Evolutionary conservation across 148 eudicot genomes (phyloP), one percentile per base, ranked within the genome.

Genomic region (Simmondsia chinensis): DNA sequence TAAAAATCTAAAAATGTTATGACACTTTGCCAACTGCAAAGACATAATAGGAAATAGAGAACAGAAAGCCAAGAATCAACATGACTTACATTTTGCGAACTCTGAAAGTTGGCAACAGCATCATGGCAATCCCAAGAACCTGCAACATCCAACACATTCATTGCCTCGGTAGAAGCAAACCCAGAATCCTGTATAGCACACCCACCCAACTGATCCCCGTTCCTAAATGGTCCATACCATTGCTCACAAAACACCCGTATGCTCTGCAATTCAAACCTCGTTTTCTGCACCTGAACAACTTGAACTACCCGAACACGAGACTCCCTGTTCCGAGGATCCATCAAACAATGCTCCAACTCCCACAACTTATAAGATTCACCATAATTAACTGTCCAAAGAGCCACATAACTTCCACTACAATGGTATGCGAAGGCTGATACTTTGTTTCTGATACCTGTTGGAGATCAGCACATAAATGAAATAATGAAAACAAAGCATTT

Each of bases 171-270:
- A 33, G 75, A 59, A 23, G 95, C 97, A 50, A 91, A 91, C 19
- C 77, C 83, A 25, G 95, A 67, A 72, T 85, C 96, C 3, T 94
- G 86, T 28, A 93, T 79, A 11, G 99, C 69, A 62, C 99, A 93
- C 25, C 99, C 99, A 10, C 99, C 99, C 12, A 86, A 60, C 61
- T 82, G 96, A 23, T 93, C 99, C 17, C 99, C 99, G 33, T 93
- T 82, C 50, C 99, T 82, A 56, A 86, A 93, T 1, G 95, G 94
- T 7, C 99, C 99, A 54, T 82, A 93, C 96, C 99, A 93, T 46
- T 68, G 75, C 82, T 93, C 99, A 53, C 79, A 66, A 32, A 86
- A 93, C 33, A 93, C 94, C 45, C 59, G 77, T 4, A 86, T 62
- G 5, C 54, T 68, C 60, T 57, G 41, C 31, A 86, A 48, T 11